Evolutionary conservation across 2,329 filamentous ascomycete genomes (phyloP), one percentile per base, ranked within the genome.

Genomic region (Fonsecaea nubica): DNA sequence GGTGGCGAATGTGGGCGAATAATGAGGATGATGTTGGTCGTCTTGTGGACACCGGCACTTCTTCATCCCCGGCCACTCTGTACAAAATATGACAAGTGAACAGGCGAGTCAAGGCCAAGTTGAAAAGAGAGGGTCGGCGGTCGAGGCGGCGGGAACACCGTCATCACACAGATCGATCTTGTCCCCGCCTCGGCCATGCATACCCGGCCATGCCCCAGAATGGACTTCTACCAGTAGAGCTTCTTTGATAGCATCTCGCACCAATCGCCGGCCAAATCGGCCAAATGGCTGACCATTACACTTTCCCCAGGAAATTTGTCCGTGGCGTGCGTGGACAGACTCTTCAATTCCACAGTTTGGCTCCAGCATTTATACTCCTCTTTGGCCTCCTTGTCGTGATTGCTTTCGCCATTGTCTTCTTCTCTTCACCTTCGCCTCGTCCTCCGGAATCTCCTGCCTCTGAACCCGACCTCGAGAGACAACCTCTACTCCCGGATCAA

Each of bases 321-420:
- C 65, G 30, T 50, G 38, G 36, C 25, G 25, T 25, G 25, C 25
- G 25, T 25, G 25, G 25, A 48, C 32, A 61, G 42, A 50, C 13
- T 55, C 58, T 50, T 50, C 45, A 57, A 15, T 65, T 66, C 18
- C 33, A 61, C n/a, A 66, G 64, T 53, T 60, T 72, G 40, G 62
- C 50, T 45, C 64, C 25, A 13, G 53, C 68, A 50, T 63, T 72
- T 59, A 62, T 71, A 56, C 65, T 73, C 38, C 36, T 68, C 60
- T 71, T 72, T 59, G 62, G 61, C 35, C 56, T 65, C 33, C 66
- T 72, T 35, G 54, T 71, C 32, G 58, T 70, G 13, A 38, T 72
- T 45, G 62, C 69, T 33, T 71, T 70, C 42, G 55, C 56, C 55
- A 60, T 73, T 18, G 62, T 64, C 62, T 71, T 66, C 40, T 67